Conservation (phyloP, 768 basidiomycete species). For the Tricholoma sp. region DNA sequence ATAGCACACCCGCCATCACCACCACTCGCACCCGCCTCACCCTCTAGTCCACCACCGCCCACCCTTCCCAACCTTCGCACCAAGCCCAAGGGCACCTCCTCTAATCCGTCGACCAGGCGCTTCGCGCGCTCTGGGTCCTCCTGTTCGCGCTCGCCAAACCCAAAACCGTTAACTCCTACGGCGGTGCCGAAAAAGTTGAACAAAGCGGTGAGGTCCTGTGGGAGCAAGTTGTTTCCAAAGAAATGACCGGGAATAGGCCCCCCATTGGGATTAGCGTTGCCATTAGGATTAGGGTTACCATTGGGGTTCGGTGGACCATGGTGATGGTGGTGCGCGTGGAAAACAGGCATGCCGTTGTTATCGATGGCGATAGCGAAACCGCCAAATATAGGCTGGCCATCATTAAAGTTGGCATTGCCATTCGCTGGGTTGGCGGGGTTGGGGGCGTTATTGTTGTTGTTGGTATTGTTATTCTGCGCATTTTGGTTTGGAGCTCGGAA, state of each 20-base stretch:
- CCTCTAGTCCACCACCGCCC: conserved; percentile 26
- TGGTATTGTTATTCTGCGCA: neutral
- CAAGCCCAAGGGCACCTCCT: conserved; percentile 61
- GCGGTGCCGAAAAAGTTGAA: conserved; percentile 16
- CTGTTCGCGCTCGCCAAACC: conserved; percentile 28
- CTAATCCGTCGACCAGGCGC: conserved; percentile 56
- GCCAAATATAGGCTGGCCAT: conserved; percentile 2
- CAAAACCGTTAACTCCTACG: conserved; percentile 17
- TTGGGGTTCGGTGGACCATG: neutral
- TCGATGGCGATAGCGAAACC: conserved; percentile 20
- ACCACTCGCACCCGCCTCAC: conserved; percentile 24
- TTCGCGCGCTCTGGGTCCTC: conserved; percentile 69
- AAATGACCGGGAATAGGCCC: neutral
- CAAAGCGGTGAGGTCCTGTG: conserved; percentile 12
- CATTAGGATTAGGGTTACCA: neutral
- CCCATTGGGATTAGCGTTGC: conserved; percentile 5
- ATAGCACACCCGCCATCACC: conserved; percentile 58
- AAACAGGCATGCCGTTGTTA: conserved; percentile 11
- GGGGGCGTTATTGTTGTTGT: neutral
- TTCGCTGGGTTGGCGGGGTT: conserved; percentile 3
- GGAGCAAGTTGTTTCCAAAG: neutral
- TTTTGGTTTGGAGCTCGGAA: neutral
- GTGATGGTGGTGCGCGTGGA: conserved; percentile 5
- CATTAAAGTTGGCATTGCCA: neutral
- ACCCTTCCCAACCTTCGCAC: conserved; percentile 59